Conservation (phyloP, 371 early-diverging fungal genomes). For the Mortierella sp. region DNA sequence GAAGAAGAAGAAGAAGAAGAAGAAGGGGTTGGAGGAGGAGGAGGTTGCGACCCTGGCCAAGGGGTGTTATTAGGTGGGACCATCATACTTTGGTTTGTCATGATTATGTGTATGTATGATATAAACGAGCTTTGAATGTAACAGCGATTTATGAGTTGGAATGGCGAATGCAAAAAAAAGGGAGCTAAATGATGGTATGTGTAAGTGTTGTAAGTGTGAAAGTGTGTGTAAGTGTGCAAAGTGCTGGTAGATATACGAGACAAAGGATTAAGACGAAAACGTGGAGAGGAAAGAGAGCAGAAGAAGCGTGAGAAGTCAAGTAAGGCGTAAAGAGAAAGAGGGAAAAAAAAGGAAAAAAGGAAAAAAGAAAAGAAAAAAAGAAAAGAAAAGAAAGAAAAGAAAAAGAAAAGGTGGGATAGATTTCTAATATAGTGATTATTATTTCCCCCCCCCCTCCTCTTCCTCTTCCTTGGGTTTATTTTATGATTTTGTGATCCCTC, state of each 20-base stretch:
- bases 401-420: background rate
- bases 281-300: background rate
- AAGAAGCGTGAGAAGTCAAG: background rate
- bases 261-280: background rate
- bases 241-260: background rate
- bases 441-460: conserved; percentile 4
- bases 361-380: conserved; percentile 3
- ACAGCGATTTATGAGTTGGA: background rate
- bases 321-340: background rate
- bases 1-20: background rate
- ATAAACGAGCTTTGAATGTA: background rate
- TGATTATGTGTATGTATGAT: conserved; percentile 8
- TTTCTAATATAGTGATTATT: too few species aligned
- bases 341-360: background rate
- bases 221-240: background rate
- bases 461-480: background rate
- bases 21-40: background rate
- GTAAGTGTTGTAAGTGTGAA: background rate
- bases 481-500: conserved; percentile 3
- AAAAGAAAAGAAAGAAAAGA: background rate
- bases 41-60: conserved; percentile 36
- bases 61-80: conserved; percentile 47
- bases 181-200: background rate
- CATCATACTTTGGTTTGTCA: conserved; percentile 38
- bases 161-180: background rate